Conservation (phyloP, 2,329 filamentous ascomycete genomes). For the Colletotrichum sp. region DNA sequence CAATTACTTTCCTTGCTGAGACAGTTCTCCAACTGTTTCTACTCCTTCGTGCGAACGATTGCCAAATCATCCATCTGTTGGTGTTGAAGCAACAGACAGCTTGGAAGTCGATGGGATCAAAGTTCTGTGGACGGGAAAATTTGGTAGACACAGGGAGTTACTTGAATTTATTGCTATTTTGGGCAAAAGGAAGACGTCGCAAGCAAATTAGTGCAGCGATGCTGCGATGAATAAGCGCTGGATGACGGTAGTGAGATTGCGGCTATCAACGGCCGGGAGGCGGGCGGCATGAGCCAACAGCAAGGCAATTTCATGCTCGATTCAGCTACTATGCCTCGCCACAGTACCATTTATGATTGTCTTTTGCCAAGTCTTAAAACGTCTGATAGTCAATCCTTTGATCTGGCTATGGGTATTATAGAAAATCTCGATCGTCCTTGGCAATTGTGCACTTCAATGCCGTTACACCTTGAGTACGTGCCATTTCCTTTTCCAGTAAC, state of each 20-base stretch:
- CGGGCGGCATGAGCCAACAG: background rate
- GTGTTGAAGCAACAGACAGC: no score
- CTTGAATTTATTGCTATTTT: background rate
- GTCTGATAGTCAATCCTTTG: background rate
- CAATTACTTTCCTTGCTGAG: no score
- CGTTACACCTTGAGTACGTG: background rate
- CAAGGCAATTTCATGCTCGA: background rate
- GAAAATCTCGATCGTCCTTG: background rate
- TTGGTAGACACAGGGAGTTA: background rate
- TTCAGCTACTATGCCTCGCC: background rate
- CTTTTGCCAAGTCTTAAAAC: background rate
- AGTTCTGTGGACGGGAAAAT: background rate
- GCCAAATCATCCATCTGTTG: no score
- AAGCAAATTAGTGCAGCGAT: background rate
- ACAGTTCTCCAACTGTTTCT: no score
- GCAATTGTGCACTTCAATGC: background rate
- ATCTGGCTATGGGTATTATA: background rate
- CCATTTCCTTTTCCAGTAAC: no score
- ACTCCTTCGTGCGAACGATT: no score
- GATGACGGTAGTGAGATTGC: background rate
- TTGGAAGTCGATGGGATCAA: background rate
- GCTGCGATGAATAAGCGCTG: background rate
- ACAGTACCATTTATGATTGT: background rate
- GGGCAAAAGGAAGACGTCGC: background rate
- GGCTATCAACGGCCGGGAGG: background rate